Base-by-base conservation (phyloP, 106 monocot genomes). In the Allium cepa region DNA sequence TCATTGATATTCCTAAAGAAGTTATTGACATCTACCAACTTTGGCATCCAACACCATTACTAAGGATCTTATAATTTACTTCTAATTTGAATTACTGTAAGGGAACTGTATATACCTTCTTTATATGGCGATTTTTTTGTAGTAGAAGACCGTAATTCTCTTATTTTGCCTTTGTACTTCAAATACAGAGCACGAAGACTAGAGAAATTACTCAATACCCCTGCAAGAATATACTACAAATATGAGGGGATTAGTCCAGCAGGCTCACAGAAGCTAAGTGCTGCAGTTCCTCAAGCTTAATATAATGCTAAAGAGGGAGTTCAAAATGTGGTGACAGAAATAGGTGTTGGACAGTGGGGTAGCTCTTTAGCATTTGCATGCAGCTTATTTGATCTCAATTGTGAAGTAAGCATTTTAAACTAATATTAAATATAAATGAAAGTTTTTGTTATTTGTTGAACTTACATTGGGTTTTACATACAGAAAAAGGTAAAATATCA, bases 1-100 rank as follows among this genome's bases (percentile, higher is more conserved):
- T 89, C 96, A 86, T 97, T 97, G 51, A 97, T 80, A 72, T 97
- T 92, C 53, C 92, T 86, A 86, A 92, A 97, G 67, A 92, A 92
- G 64, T 97, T 36, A 36, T 36, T 36, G 36, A 36, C 36, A 4
- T 36, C 36, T 36, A 36, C 36, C 36, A 36, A 36, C 36, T 36
- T 36, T 36, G 36, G 36, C 36, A 4, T 36, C 36, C 36, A 36
- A 36, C 36, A 36, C 36, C 36, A 36, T 36, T 36, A 4, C 36
- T 36, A 36, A 36, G 36, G 36, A 2, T 36, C 36, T 36, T 36
- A 1, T 36, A 36, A 36, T 36, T 36, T 4, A 36, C 3, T 36
- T 36, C 36, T 36, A 36, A 36, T 36, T 36, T 36, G 36, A 36
- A 36, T 36, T 36, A 36, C 36, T 36, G 4, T 36, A 36, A 36